Evolutionary conservation across 169 alveolate genomes (phyloP), one percentile per base, ranked within the genome.

Genomic region (Plasmodium vivax): DNA sequence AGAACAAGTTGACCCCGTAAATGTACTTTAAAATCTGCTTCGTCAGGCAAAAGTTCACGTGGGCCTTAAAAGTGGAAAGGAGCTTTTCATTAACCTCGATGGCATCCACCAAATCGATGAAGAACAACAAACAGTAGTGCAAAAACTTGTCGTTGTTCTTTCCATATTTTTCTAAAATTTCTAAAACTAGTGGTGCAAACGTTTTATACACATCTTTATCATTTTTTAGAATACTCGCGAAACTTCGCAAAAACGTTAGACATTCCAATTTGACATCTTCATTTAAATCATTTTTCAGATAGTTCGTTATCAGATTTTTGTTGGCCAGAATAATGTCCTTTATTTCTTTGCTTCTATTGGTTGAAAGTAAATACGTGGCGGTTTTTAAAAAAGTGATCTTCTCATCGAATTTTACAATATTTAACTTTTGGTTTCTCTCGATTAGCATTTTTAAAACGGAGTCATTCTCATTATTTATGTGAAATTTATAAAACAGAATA

Each of bases 281-380:
- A 92, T 92, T 92, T 92, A 92, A 92, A 92, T 92, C 95, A 30
- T 92, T 92, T 43, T 92, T 92, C 62, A 92, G 83, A 92, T 51
- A 92, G 58, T 82, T 92, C 9, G 56, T 54, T 72, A 92, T 51
- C 79, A 81, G 51, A 41, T 72, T 51, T 41, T 82, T 71, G 77
- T 92, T 71, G 34, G 85, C 36, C 10, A 82, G 23, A 54, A 92
- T 34, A 32, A 82, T 92, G 32, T 47, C 74, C 56, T 92, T 92
- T 38, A 92, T 71, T 82, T 92, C 95, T 30, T 92, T 41, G 23
- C 27, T 34, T 56, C 77, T 92, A 3, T 79, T 54, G 5, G 73
- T 43, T 9, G 92, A 92, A 9, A 92, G 81, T 68, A 82, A 45
- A 92, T 82, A 92, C 38, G 54, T 79, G 12, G 77, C 45, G 41